A percentile compares a stretch with the other conserved stretches of the same genome.
These are phyloP conservation scores for Lactarius evosmus DNA, from an alignment of 768 basidiomycete species.

Conservation along the genomic window DNA sequence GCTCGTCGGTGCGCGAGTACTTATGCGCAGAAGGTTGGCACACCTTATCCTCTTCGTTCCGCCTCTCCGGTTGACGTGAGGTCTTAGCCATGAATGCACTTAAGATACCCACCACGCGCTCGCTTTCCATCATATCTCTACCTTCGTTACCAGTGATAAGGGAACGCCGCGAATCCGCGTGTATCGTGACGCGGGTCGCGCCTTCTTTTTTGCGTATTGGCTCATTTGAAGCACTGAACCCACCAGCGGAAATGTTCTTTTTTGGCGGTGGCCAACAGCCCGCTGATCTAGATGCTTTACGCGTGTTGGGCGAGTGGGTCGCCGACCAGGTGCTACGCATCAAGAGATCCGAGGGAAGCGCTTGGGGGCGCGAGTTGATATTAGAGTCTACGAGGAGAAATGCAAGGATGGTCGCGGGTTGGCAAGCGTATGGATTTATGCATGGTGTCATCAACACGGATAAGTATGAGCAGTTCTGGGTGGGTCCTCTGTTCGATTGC, in stretches of 20 bases:
- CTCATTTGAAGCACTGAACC: constrained; percentile 81
- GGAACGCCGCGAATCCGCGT: constrained; percentile 69
- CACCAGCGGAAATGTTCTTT: constrained; percentile 59
- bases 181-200: constrained; percentile 75
- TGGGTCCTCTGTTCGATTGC: constrained; percentile 15
- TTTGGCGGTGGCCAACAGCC: constrained; percentile 76
- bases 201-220: constrained; percentile 93
- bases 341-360: constrained; percentile 34
- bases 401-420: constrained; percentile 88
- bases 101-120: constrained; percentile 82
- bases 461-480: constrained; percentile 52
- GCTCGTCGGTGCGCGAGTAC: constrained; percentile 92
- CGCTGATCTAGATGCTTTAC: constrained; percentile 69
- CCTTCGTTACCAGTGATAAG: constrained; percentile 71
- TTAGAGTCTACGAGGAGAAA: constrained; percentile 81
- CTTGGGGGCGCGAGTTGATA: constrained; percentile 70
- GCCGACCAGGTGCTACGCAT: constrained; percentile 55
- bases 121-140: constrained; percentile 74
- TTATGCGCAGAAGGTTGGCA: constrained; percentile 82
- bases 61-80: neutral
- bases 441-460: constrained; percentile 98
- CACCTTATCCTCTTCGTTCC: neutral
- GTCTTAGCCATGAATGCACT: constrained; percentile 69
- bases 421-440: constrained; percentile 96
- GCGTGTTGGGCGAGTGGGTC: constrained; percentile 75